Evolutionary conservation across 441 rosid species (phyloP), one percentile per base, ranked within the genome.

Genomic region (Melastoma candidum): DNA sequence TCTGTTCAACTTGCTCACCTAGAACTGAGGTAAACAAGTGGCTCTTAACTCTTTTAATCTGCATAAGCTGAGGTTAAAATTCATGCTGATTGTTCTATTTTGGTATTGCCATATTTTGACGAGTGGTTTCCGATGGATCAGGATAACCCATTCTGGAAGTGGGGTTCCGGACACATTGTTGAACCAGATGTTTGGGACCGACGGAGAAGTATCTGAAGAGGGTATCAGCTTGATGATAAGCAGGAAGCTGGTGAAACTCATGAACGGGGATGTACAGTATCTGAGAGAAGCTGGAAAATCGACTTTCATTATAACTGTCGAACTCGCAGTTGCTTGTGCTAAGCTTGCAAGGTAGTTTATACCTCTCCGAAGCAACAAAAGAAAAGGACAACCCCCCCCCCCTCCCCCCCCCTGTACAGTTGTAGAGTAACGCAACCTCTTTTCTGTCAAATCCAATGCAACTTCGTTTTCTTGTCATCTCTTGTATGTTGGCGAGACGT

Each of bases 251-350:
- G 74, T 81, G 63, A 88, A 81, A 69, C 84, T 84, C 54, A 85
- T 92, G 97, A 85, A 81, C 54, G 98, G 98, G 64, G 95, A 92
- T 64, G 86, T 92, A 51, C 94, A 76, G 69, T 92, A 88, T 74
- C 61, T 92, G 63, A 81, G 96, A 72, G 90, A 85, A 74, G 89
- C 86, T 11, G 87, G 87, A 32, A 79, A 72, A 58, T 78, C 95
- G 0, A 79, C 82, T 58, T 82, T 88, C 74, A 84, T 85, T 41
- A 44, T 92, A 64, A 63, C 78, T 3, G 80, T 79, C 1, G 96
- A 85, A 70, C 94, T 92, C 29, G 98, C 98, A 50, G 96, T 83
- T 17, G 76, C 84, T 47, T 60, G 57, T 10, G 7, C 8, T 32
- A 4, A 8, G 41, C 41, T 32, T 4, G 7, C 8, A 32, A 32